Evolutionary conservation across 2,329 filamentous ascomycete genomes (phyloP).

Genomic region (Fusarium nematophilum): DNA sequence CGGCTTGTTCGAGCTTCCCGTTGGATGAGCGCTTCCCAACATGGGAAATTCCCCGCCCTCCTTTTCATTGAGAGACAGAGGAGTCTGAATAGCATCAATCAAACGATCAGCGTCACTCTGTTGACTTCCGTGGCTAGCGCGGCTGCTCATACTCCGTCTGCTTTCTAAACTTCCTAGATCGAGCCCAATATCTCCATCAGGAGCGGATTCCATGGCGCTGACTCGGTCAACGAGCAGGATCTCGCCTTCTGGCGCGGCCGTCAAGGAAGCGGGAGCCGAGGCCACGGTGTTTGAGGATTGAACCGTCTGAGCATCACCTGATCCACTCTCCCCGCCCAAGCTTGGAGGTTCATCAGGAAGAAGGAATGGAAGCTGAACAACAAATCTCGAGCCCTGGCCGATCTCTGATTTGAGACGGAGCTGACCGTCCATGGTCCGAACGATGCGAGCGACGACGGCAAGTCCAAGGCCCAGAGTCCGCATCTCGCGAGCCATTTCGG

Average conservation of each 20-base stretch:
- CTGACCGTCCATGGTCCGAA: conserved; percentile 93
- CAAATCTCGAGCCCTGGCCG: conserved; percentile 84
- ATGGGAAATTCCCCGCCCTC: conserved; percentile 49
- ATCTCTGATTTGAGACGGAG: conserved; percentile 85
- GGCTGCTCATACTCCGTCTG: conserved; percentile 53
- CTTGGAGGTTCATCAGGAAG: conserved; percentile 59
- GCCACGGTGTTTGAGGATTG: conserved; percentile 21
- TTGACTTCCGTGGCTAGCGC: conserved; percentile 59
- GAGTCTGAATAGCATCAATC: conserved; percentile 77
- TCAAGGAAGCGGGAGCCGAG: conserved; percentile 40
- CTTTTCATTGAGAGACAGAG: conserved; percentile 56
- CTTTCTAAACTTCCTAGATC: conserved; percentile 37
- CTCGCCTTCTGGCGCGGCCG: conserved; percentile 59
- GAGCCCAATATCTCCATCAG: conserved; percentile 16
- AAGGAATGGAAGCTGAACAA: conserved; percentile 81
- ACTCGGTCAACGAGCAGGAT: conserved; percentile 70
- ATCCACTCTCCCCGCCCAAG: conserved; percentile 11
- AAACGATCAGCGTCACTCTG: conserved; percentile 75
- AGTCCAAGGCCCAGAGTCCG: conserved; percentile 80
- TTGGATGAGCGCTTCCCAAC: conserved; percentile 19
- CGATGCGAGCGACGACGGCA: conserved; percentile 86
- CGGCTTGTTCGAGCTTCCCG: conserved; percentile 18
- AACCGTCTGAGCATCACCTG: conserved; percentile 9
- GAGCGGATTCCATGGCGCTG: conserved; percentile 36
- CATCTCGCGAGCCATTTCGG: conserved; percentile 46